Percentiles rank a stretch among this genome's conserved stretches.
These are phyloP conservation scores for Lepidium africanum DNA, from an alignment of 345 rosid species.

Conservation along the genomic window DNA sequence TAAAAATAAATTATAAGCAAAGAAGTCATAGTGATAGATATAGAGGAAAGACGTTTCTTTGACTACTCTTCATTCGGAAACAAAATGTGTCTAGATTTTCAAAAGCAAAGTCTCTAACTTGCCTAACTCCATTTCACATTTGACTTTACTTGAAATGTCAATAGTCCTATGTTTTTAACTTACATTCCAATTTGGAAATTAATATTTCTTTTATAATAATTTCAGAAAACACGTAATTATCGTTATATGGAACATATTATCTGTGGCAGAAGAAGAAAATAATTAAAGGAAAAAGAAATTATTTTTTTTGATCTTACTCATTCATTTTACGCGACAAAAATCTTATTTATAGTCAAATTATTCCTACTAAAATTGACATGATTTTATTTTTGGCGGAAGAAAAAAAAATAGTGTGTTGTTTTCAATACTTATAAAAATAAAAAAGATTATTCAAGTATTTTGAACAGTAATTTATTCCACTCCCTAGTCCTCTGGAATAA, in stretches of 20 bases:
- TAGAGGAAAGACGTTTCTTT: conserved; percentile 29
- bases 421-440: background rate
- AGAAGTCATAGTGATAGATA: conserved; percentile 15
- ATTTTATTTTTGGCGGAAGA: no score
- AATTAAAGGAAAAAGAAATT: no score
- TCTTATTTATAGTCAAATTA: no score
- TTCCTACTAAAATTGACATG: no score
- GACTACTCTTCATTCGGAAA: conserved; percentile 9
- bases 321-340: no score
- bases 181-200: background rate
- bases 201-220: background rate
- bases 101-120: conserved; percentile 25
- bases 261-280: no score
- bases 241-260: background rate
- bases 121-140: conserved; percentile 30
- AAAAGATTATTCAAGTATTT: no score
- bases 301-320: no score
- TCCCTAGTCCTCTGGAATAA: no score
- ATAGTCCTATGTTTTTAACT: conserved; percentile 7
- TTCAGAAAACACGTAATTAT: background rate
- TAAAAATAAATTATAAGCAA: background rate
- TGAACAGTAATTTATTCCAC: no score
- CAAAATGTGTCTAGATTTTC: conserved; percentile 7
- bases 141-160: conserved; percentile 26
- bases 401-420: background rate